phyloP scores from a whole-genome alignment of 352 stramenopile genomes.

The Globisporangium middletonii region DNA sequence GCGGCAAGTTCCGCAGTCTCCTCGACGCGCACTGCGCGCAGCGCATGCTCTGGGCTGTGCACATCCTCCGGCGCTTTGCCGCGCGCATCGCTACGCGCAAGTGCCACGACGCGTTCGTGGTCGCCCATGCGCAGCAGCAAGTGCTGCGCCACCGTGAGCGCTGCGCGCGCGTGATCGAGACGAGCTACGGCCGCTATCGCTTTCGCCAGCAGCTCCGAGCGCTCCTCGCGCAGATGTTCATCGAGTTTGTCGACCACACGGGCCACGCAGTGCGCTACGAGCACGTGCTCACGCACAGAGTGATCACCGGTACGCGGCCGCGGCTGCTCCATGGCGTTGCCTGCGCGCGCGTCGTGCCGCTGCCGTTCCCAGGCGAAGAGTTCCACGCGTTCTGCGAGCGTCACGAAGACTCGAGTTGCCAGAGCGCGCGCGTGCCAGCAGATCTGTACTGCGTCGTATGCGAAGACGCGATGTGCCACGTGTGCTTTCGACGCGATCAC shows the following conservation, averaged over 20 bases:
- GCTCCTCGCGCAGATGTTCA: constrained; percentile 47
- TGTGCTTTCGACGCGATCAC: constrained; percentile 64
- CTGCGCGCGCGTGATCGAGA: constrained; percentile 30
- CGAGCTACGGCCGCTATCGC: constrained; percentile 40
- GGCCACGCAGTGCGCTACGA: constrained; percentile 34
- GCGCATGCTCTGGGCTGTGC: constrained; percentile 43
- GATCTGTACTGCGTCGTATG: constrained; percentile 64
- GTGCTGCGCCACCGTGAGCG: constrained; percentile 20
- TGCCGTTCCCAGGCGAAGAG: constrained; percentile 65
- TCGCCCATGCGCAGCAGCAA: constrained; percentile 28
- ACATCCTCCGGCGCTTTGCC: constrained; percentile 39
- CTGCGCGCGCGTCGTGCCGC: constrained; percentile 42
- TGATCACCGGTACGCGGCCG: constrained; percentile 17
- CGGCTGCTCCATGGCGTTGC: constrained; percentile 42
- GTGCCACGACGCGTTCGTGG: constrained; percentile 39
- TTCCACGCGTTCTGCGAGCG: constrained; percentile 62
- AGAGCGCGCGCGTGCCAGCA: constrained; percentile 20
- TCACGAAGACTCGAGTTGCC: constrained; percentile 36
- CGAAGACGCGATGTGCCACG: constrained; percentile 57
- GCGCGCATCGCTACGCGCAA: constrained; percentile 27
- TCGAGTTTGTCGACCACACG: constrained; percentile 52
- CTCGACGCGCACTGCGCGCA: constrained; percentile 29
- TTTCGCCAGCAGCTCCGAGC: constrained; percentile 38
- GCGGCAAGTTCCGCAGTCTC: constrained; percentile 49
- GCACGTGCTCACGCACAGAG: constrained; percentile 33